Conservation (phyloP, 192 early-diverging fungal genomes). For the Podila clonocystis region DNA sequence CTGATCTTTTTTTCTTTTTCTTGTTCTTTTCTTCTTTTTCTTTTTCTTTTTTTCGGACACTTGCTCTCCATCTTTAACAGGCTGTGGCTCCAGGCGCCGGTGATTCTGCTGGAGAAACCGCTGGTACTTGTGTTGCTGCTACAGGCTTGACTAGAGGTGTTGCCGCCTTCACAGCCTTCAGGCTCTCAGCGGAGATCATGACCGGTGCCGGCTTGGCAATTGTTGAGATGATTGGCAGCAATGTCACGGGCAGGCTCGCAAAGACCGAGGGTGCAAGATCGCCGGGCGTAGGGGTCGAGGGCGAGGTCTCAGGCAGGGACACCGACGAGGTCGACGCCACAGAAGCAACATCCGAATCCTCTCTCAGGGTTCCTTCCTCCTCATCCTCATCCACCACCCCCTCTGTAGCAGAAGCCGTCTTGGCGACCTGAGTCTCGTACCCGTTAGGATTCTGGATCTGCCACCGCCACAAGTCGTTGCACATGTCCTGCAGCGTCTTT, state of each 20-base stretch:
- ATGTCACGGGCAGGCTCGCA: slow-evolving; percentile 19
- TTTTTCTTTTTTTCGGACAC: no score
- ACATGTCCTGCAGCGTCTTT: slow-evolving; percentile 58
- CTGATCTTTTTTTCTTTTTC: no score
- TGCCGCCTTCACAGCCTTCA: background rate
- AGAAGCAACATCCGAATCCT: background rate
- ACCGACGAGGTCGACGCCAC: background rate
- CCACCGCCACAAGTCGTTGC: slow-evolving; percentile 69
- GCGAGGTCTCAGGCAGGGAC: slow-evolving; percentile 5
- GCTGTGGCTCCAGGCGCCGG: slow-evolving; percentile 29
- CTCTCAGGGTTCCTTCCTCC: background rate
- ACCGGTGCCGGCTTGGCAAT: slow-evolving; percentile 19
- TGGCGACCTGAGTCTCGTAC: slow-evolving; percentile 20
- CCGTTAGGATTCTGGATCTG: slow-evolving; percentile 63
- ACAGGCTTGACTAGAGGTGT: background rate
- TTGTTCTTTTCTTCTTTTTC: no score
- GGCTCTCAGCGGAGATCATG: background rate
- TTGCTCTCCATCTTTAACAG: no score
- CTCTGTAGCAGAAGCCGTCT: background rate
- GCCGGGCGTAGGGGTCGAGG: slow-evolving; percentile 29
- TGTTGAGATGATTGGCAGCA: slow-evolving; percentile 26
- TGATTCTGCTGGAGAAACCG: slow-evolving; percentile 11
- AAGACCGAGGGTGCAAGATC: slow-evolving; percentile 4
- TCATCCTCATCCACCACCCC: no score
- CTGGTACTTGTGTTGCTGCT: no score